A percentile compares a stretch with the other conserved stretches of the same genome.
phyloP scores from a whole-genome alignment of 2,329 filamentous ascomycete genomes.

The Fusarium subglutinans region DNA sequence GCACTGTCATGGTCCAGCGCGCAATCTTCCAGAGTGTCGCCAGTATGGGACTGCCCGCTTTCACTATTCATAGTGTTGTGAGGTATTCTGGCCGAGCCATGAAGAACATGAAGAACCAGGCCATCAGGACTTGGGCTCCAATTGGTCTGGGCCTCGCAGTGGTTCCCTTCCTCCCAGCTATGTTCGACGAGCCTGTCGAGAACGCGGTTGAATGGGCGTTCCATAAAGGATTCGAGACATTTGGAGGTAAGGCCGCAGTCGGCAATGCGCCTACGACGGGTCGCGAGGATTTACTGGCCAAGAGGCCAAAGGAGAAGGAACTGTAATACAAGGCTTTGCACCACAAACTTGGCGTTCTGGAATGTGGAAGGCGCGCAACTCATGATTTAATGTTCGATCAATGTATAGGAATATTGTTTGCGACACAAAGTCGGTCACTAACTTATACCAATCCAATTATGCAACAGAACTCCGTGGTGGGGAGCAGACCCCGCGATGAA shows the following conservation, averaged over 20 bases:
- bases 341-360: slow-evolving; percentile 25
- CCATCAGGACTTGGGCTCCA: slow-evolving; percentile 83
- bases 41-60: slow-evolving; percentile 91
- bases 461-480: slow-evolving; percentile 4
- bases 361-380: slow-evolving; percentile 36
- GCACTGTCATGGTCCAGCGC: slow-evolving; percentile 89
- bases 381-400: slow-evolving; percentile 16
- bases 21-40: slow-evolving; percentile 91
- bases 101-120: slow-evolving; percentile 81
- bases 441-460: background rate
- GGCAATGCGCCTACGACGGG: slow-evolving; percentile 65
- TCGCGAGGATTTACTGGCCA: slow-evolving; percentile 52
- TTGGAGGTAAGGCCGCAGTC: slow-evolving; percentile 71
- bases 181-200: slow-evolving; percentile 95
- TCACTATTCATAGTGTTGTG: slow-evolving; percentile 94
- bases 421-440: background rate
- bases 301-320: slow-evolving; percentile 58
- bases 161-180: slow-evolving; percentile 82
- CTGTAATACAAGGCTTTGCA: slow-evolving; percentile 43
- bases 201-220: slow-evolving; percentile 90
- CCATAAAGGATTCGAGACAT: slow-evolving; percentile 78
- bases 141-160: slow-evolving; percentile 83
- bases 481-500: slow-evolving; percentile 28
- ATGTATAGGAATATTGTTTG: background rate
- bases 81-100: slow-evolving; percentile 87